These are phyloP conservation scores for Hericium alpestre DNA, from an alignment of 768 basidiomycete genomes.

Conservation along the genomic window DNA sequence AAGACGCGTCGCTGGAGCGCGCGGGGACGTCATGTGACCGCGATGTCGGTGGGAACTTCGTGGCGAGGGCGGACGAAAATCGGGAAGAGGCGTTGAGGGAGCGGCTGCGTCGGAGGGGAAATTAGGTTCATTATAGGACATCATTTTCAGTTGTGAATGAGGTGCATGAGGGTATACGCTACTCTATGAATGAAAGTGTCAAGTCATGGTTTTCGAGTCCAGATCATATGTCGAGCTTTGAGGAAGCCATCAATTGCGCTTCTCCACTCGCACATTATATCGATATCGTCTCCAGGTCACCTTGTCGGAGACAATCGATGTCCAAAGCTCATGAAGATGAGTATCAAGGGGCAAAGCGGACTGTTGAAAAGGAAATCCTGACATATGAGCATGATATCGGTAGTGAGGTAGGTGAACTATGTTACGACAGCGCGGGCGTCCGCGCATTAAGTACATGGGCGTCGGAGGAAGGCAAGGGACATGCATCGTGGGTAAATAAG, in stretches of 20 bases:
- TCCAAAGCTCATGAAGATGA: too few species aligned
- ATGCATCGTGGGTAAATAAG: neutral
- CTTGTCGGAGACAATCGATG: too few species aligned
- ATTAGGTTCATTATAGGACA: neutral
- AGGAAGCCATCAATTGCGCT: too few species aligned
- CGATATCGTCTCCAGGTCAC: too few species aligned
- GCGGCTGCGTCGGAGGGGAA: neutral
- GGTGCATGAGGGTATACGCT: neutral
- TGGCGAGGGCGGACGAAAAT: neutral
- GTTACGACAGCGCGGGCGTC: neutral
- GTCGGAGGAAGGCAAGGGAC: neutral
- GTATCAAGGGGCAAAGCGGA: too few species aligned
- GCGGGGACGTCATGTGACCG: neutral
- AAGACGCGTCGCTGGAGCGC: slow-evolving; percentile 2
- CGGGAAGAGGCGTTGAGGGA: slow-evolving; percentile 7
- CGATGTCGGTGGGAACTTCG: too few species aligned
- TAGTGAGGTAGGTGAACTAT: neutral
- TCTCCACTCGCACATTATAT: too few species aligned
- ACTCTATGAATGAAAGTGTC: neutral
- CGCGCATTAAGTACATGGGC: neutral
- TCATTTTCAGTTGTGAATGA: too few species aligned
- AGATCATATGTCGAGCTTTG: too few species aligned
- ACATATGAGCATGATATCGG: too few species aligned
- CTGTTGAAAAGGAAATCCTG: too few species aligned
- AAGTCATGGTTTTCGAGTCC: neutral